Evolutionary conservation across 2,329 filamentous ascomycete genomes (phyloP), one percentile per base, ranked within the genome.

Genomic region (Ophiostoma montium): DNA sequence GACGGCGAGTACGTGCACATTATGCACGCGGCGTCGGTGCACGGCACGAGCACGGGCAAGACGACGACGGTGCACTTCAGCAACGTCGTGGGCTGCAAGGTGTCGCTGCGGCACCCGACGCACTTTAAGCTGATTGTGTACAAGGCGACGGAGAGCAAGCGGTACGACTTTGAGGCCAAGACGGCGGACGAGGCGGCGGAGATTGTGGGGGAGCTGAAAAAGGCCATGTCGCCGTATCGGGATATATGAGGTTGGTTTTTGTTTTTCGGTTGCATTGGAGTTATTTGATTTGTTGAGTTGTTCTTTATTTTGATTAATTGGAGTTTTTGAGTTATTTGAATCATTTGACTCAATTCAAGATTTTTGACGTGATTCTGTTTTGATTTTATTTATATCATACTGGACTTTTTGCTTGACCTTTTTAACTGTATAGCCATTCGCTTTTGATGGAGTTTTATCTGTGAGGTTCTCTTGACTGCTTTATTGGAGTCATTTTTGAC

Each of bases 1-100:
- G 86, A 90, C 57, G 84, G 84, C 52, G 86, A 94, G 62, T 92
- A 89, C 62, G 78, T 94, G 53, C 85, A 90, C 63, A 87, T 94
- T 57, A 82, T 87, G 74, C 84, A 86, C 23, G 72, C 76, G 2
- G 16, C 41, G 30, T 11, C 35, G n/a, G 74, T 74, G 10, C 75
- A 77, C 51, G 79, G 82, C 50, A 75, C 75, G 27, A 80, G 80
- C 35, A 85, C 84, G 60, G 76, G 76, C 33, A 88, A 87, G 67
- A 84, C 80, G 32, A 88, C 84, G 3, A 87, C 84, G 36, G 83
- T 90, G 44, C 85, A 89, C 58, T 89, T 90, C 61, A 83, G 78
- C 58, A 84, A 84, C 50, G 83, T 92, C 6, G 77, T 94, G 15
- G 86, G 86, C 3, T 87, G 84, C 61, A 90, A 89, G 62, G 81